Base-by-base conservation (phyloP, 768 basidiomycete genomes). In the Hygrophoropsis aurantiaca region DNA sequence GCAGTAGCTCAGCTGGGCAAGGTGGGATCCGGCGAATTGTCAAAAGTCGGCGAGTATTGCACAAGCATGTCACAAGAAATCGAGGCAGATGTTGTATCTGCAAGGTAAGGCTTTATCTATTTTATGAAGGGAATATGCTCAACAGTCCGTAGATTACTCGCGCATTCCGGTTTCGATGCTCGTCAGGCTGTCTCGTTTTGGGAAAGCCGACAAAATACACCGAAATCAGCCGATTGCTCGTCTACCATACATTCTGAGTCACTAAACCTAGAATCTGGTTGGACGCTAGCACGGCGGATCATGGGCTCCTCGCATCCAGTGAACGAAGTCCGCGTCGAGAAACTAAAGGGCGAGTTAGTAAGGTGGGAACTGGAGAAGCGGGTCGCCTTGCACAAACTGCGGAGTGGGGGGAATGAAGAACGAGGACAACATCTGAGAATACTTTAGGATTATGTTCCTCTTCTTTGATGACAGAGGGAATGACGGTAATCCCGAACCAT, bases 81-180 rank as follows among this genome's bases (percentile, higher is more conserved):
- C 11, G 95, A 99, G 63, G 95, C 94, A 11, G 94, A 97, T 60
- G 68, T 91, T 25, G 92, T 94, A 30, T 93, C 90, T 11, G 78
- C 86, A 6, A 77, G 90, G 89, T 89, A 51, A 44, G 74, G 58
- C 11, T 32, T 18, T 37, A 30, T 46, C 51, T 47, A 27, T 37
- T 16, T 25, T 38, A n/a, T 33, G 11, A n/a, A n/a, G n/a, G n/a
- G n/a, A n/a, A 58, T 41, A 43, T 50, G 34, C 30, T 35, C 15
- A 23, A 25, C 46, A 11, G 30, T 34, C 13, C 20, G n/a, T 46
- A 94, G 94, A 51, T 72, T 99, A n/a, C 81, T 99, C 27, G 92
- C 94, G 0, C 80, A 92, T 60, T 87, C 94, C 0, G 91, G 93
- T 5, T 97, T 88, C 59, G 91, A 97, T 68, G 89, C 94, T 3